Base-by-base conservation (phyloP, 176 grass and related monocot species). In the Olyra latifolia region DNA sequence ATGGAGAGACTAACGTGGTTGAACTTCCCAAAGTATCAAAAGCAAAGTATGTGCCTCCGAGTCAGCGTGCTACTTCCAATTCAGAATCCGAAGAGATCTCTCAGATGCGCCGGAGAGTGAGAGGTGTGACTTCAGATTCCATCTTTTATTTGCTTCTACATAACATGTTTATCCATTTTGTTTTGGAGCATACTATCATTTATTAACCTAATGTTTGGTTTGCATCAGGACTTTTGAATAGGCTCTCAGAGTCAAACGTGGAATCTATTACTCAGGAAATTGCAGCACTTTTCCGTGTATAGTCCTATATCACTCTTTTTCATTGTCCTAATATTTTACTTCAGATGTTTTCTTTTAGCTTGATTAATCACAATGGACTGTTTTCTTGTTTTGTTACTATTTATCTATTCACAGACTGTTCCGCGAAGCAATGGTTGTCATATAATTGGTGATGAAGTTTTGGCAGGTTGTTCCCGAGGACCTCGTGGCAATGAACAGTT, bases 261-360 rank as follows among this genome's bases (percentile, higher is more conserved):
- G 95, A 98, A 71, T 91, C 90, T 53, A 88, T 95, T 85, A 93
- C 96, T 52, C 80, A 91, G 87, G 92, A 98, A 88, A 81, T 98
- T 56, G 86, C 92, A 46, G 62, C 88, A 25, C 75, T 95, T 73
- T 93, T 88, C 82, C 69, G 84, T 28, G 95, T 95, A 98, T 47
- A 60, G 23, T 72, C 41, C 49, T 81, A 5, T 13, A 62, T 17
- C 10, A 57, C 7, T 40, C 15, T 24, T 12, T 85, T 55, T 83
- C 7, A 4, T 24, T 84, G 35, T 79, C 75, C 23, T 32, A 9
- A 60, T 69, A 63, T 86, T 45, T 25, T 87, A 8, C 56, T 60
- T 7, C 46, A 86, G 5, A 52, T 69, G 0, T 55, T 68, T 46
- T 85, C 8, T 23, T 72, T 22, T 54, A 2, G 2, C 22, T 63